Evolutionary conservation across 2,329 filamentous ascomycete species (phyloP), one percentile per base, ranked within the genome.

Genomic region (Fusarium lateritium): DNA sequence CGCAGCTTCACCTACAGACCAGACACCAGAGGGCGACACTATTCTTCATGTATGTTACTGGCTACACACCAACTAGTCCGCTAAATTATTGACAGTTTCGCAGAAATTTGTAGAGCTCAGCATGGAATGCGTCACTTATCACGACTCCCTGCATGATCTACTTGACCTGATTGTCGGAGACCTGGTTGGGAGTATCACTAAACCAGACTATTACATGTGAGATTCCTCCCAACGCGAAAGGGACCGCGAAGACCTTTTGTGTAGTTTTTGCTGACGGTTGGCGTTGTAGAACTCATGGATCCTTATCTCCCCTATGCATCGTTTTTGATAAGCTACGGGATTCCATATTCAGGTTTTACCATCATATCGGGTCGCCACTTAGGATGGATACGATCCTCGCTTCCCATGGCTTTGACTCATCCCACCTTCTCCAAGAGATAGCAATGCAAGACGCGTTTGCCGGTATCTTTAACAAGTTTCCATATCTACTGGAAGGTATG

Each of bases 1-100:
- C 6, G 15, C 4, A 33, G 52, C 52, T n/a, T 56, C 52, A 15
- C 52, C 43, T 9, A 4, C 42, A 17, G 52, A 56, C 19, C 19
- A 33, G 17, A 39, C 22, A 14, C 26, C 40, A 10, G 6, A 31
- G 14, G 51, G 51, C 3, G 11, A n/a, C 5, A 45, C 42, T 15
- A 7, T 31, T 28, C 40, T 56, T 22, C 33, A 47, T 6, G 52
- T 56, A 47, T 10, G 52, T 33, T 26, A 26, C 7, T 8, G 4
- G 13, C 26, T n/a, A 17, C 17, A 8, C 4, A 14, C 21, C 28
- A 10, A 2, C 28, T 31, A 13, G 28, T 13, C 4, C 4, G 10
- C 10, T 31, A 13, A 13, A 13, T 22, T 40, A 5, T 31, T 19
- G 13, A 33, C 6, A 31, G 4, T n/a, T 13, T 2, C 13, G 8